Evolutionary conservation across 768 basidiomycete genomes (phyloP), one percentile per base, ranked within the genome.

Genomic region (Macrolepiota dolichaula): DNA sequence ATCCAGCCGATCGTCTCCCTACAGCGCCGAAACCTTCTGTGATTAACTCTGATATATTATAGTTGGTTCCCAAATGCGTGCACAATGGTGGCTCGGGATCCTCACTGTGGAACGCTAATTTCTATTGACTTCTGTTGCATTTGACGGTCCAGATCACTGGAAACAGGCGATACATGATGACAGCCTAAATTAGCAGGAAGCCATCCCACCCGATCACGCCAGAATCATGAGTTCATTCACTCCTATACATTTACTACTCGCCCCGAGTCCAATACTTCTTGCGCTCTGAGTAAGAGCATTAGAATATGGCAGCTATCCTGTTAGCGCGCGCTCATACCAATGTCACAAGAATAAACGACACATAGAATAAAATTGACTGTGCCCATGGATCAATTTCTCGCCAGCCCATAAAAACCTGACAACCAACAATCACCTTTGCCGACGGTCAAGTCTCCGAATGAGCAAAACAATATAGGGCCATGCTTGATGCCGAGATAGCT

Each of bases 401-500:
- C 25, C 25, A 24, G 22, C 25, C 47, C 47, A 49, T 49, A 24
- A 24, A 32, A 12, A 27, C 9, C 22, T 24, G 15, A 3, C 12
- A 24, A 49, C 19, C 11, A 49, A 24, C 15, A 44, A 7, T 44
- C n/a, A 15, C 40, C 47, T 24, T 24, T 5, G 19, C 22, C 22
- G 22, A 3, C 25, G 11, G 11, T 24, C 3, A 25, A 4, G 47
- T 2, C 7, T 7, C 25, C 47, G 11, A 49, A 49, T 10, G 22
- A 24, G 22, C 47, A 27, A 24, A 11, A 5, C 44, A 17, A 55
- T 10, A 29, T 42, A 11, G 29, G 46, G 13, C n/a, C 10, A 50
- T 24, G 37, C 65, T 24, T 9, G 69, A 74, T 17, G 62, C 71
- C 86, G 81, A 86, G 32, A 69, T 64, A 46, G 76, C 73, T 51